Conservation (phyloP, 805 yeast genomes). For the Metschnikowia henanensis region DNA sequence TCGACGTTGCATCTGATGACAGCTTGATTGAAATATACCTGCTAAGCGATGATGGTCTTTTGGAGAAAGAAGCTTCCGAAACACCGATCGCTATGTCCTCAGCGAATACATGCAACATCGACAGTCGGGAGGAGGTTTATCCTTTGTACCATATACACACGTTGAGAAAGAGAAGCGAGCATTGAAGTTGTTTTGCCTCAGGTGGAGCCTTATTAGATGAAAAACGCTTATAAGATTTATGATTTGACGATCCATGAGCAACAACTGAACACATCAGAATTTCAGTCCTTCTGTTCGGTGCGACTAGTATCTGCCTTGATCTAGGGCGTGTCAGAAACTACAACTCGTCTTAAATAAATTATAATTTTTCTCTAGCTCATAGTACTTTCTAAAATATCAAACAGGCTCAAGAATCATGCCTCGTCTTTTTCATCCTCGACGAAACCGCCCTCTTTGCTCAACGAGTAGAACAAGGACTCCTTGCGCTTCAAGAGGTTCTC, state of each 20-base stretch:
- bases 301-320: too few relatives aligned
- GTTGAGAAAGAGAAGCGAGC: conserved; percentile 65
- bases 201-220: too few relatives aligned
- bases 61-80: conserved; percentile 12
- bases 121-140: conserved; percentile 37
- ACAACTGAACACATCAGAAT: too few relatives aligned
- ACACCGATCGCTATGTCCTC: conserved; percentile 25
- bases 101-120: conserved; percentile 33
- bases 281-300: too few relatives aligned
- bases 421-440: conserved; percentile 24
- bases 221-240: too few relatives aligned
- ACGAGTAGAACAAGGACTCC: conserved; percentile 71
- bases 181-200: too few relatives aligned
- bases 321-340: too few relatives aligned
- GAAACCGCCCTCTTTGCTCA: conserved; percentile 82
- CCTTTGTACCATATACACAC: conserved; percentile 50
- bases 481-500: conserved; percentile 60
- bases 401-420: conserved; percentile 1
- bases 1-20: conserved; percentile 29
- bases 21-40: conserved; percentile 25
- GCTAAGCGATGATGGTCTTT: conserved; percentile 23
- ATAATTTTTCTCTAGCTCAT: too few relatives aligned
- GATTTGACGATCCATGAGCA: too few relatives aligned
- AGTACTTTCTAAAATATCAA: too few relatives aligned
- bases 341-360: too few relatives aligned